These are phyloP conservation scores for Knufia petricola DNA, from an alignment of 2,329 filamentous ascomycete genomes.

Conservation along the genomic window DNA sequence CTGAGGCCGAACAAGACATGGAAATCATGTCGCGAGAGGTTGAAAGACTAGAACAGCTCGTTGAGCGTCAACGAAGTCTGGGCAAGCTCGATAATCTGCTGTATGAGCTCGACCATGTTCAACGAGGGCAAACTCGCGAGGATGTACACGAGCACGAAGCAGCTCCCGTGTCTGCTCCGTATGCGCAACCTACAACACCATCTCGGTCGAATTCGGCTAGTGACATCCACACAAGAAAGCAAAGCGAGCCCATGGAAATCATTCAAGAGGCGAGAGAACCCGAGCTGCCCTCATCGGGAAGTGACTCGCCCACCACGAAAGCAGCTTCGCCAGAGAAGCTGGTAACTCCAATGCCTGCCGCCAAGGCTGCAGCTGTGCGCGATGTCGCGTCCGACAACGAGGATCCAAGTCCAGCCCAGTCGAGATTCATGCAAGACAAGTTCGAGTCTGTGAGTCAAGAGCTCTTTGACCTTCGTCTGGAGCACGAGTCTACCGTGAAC, in stretches of 20 bases:
- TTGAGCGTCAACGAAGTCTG: conserved; percentile 88
- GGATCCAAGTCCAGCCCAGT: conserved; percentile 62
- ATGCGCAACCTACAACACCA: not conserved
- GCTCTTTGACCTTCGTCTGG: conserved; percentile 76
- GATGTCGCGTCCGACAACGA: conserved; percentile 35
- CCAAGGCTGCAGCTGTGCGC: not conserved
- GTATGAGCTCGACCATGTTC: conserved; percentile 75
- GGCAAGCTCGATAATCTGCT: conserved; percentile 90
- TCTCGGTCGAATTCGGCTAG: conserved; percentile 14
- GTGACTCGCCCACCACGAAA: conserved; percentile 13
- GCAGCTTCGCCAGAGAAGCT: conserved; percentile 33
- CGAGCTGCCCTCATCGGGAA: conserved; percentile 24
- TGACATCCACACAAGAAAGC: conserved; percentile 22
- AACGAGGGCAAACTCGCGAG: conserved; percentile 41
- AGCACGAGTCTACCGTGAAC: conserved; percentile 74
- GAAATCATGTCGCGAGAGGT: conserved; percentile 97
- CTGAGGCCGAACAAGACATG: conserved; percentile 89
- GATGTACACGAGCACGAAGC: conserved; percentile 14
- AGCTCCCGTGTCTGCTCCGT: conserved; percentile 13
- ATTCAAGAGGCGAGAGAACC: conserved; percentile 37
- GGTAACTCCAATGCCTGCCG: not conserved
- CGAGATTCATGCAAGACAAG: conserved; percentile 81
- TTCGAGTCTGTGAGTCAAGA: conserved; percentile 86
- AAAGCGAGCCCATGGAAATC: conserved; percentile 30
- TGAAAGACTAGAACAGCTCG: conserved; percentile 83